Evolutionary conservation across 2,329 filamentous ascomycete genomes (phyloP).

Genomic region (Colletotrichum phormii): DNA sequence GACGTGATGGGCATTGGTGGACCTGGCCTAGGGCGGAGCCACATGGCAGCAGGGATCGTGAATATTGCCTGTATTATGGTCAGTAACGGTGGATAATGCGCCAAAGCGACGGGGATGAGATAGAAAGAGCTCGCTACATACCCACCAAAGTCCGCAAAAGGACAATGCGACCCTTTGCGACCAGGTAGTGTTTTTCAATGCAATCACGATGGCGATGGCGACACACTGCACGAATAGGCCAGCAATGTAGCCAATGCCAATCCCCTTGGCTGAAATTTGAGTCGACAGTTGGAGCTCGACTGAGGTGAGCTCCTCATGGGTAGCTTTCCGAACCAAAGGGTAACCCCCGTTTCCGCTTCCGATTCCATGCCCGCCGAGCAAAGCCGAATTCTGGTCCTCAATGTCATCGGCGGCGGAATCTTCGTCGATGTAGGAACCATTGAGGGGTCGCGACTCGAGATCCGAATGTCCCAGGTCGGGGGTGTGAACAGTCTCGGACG

Average conservation of each 20-base stretch:
- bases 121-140: slow-evolving; percentile 46
- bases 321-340: slow-evolving; percentile 52
- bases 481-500: slow-evolving; percentile 42
- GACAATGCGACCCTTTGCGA: slow-evolving; percentile 89
- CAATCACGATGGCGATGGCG: slow-evolving; percentile 80
- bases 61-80: slow-evolving; percentile 63
- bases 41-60: slow-evolving; percentile 87
- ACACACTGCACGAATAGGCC: slow-evolving; percentile 86
- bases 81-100: neutral
- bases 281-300: slow-evolving; percentile 85
- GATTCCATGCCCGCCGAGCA: slow-evolving; percentile 52
- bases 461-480: slow-evolving; percentile 46
- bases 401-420: slow-evolving; percentile 44
- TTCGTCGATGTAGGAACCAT: slow-evolving; percentile 47
- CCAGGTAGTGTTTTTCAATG: slow-evolving; percentile 82
- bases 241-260: slow-evolving; percentile 93
- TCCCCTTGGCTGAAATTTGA: slow-evolving; percentile 89
- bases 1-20: slow-evolving; percentile 73
- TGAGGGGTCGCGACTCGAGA: slow-evolving; percentile 49
- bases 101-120: neutral
- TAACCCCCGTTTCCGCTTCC: slow-evolving; percentile 43
- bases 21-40: slow-evolving; percentile 88
- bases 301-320: slow-evolving; percentile 65
- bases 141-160: slow-evolving; percentile 92
- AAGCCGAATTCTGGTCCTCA: slow-evolving; percentile 58